Conservation (phyloP, 78 protist species). For the Isochrysis galbana region DNA sequence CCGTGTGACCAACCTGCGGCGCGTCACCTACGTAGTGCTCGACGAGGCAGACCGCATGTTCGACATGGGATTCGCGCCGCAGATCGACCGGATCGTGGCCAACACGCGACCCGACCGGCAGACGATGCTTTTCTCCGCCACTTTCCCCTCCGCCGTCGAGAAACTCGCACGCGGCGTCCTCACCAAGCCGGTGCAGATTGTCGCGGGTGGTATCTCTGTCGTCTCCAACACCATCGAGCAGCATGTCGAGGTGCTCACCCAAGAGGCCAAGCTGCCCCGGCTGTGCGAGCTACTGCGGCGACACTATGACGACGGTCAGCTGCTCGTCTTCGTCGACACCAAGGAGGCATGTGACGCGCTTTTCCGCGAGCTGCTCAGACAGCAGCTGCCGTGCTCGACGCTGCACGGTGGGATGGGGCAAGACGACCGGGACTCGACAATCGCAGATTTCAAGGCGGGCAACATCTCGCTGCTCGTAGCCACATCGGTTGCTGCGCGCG, state of each 20-base stretch:
- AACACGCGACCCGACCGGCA: slow-evolving; percentile 89
- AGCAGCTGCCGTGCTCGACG: slow-evolving; percentile 16
- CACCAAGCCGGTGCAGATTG: slow-evolving; percentile 82
- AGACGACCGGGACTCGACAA: slow-evolving; percentile 85
- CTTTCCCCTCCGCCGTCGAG: slow-evolving; percentile 85
- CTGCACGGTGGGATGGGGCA: slow-evolving; percentile 95
- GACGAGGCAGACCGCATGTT: no score
- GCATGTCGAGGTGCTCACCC: slow-evolving; percentile 62
- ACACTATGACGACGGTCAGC: slow-evolving; percentile 38
- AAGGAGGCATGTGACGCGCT: slow-evolving; percentile 83
- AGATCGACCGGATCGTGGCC: no score
- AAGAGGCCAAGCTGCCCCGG: slow-evolving; percentile 26
- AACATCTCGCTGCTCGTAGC: slow-evolving; percentile 77
- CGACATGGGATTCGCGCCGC: no score
- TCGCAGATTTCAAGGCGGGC: slow-evolving; percentile 78
- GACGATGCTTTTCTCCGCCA: slow-evolving; percentile 92
- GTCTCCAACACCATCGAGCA: slow-evolving; percentile 83
- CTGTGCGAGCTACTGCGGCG: slow-evolving; percentile 41
- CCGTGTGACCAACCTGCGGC: slow-evolving; percentile 84
- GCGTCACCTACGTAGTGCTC: slow-evolving; percentile 90
- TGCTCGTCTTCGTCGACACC: slow-evolving; percentile 87
- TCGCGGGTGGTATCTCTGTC: slow-evolving; percentile 85
- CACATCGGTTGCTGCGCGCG: slow-evolving; percentile 97
- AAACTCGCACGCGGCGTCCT: slow-evolving; percentile 60
- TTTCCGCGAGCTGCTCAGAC: slow-evolving; percentile 52